Percentiles rank a stretch among this genome's conserved stretches.
Evolutionary conservation across 2,329 filamentous ascomycete genomes (phyloP).

Genomic region (Cadophora sp.): DNA sequence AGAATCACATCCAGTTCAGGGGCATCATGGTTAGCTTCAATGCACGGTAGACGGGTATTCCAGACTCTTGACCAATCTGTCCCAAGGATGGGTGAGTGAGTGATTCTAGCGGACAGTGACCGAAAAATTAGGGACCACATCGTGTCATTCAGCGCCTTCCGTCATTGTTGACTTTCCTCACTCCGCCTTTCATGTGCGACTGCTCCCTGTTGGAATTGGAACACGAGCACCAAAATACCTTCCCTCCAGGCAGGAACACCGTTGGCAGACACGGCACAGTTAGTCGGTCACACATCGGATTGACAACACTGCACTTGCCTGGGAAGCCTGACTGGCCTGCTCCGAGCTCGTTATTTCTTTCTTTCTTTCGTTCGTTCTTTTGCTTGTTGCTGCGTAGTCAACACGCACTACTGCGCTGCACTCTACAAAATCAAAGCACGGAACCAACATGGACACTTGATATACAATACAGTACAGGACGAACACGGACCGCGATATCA

Average conservation of each 20-base stretch:
- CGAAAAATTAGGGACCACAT: background rate
- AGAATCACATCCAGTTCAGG: background rate
- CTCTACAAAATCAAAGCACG: background rate
- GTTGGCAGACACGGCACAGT: background rate
- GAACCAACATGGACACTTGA: background rate
- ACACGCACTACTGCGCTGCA: background rate
- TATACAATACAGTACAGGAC: background rate
- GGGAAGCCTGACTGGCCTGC: background rate
- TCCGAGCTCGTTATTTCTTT: background rate
- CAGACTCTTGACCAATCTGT: background rate
- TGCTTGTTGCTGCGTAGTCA: background rate
- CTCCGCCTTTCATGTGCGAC: background rate
- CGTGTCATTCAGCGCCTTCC: conserved; percentile 1
- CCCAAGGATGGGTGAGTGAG: background rate
- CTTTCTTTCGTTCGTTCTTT: background rate
- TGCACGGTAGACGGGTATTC: background rate
- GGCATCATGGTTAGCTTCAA: background rate
- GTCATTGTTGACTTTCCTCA: background rate
- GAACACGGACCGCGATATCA: background rate
- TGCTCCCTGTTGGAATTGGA: background rate
- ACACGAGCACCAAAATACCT: conserved; percentile 1
- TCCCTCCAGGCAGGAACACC: background rate
- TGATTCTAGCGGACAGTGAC: background rate
- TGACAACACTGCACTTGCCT: background rate
- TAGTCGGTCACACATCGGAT: background rate